phyloP scores from a whole-genome alignment of 768 basidiomycete genomes.

The Phylloporus arenicola region DNA sequence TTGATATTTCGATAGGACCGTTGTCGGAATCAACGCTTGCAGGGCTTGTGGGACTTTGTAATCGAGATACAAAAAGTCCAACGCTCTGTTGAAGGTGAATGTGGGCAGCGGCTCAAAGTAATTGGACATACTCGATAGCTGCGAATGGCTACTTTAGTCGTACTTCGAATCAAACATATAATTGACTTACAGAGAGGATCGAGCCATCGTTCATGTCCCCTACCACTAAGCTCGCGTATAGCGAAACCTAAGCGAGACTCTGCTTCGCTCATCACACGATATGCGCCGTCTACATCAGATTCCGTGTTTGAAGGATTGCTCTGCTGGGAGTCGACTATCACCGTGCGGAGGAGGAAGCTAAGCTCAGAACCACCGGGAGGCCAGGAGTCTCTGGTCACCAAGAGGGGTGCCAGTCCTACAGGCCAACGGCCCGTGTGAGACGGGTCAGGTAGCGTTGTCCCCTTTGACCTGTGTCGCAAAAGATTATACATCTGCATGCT shows the following conservation, averaged over 20 bases:
- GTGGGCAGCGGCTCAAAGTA: neutral
- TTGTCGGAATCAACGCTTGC: slow-evolving; percentile 63
- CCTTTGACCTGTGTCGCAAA: slow-evolving; percentile 18
- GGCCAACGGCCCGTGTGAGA: slow-evolving; percentile 40
- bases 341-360: slow-evolving; percentile 76
- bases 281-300: slow-evolving; percentile 30
- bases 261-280: slow-evolving; percentile 50
- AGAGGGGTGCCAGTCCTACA: slow-evolving; percentile 65
- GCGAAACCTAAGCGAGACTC: slow-evolving; percentile 80
- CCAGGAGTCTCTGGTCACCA: slow-evolving; percentile 77
- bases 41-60: slow-evolving; percentile 85
- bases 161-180: neutral
- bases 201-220: slow-evolving; percentile 70
- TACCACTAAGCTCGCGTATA: slow-evolving; percentile 65
- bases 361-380: slow-evolving; percentile 84
- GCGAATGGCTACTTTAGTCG: slow-evolving; percentile 3
- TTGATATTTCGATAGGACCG: slow-evolving; percentile 80
- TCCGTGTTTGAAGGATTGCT: slow-evolving; percentile 15
- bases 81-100: slow-evolving; percentile 46
- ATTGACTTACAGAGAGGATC: slow-evolving; percentile 70
- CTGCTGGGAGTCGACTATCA: slow-evolving; percentile 77
- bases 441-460: slow-evolving; percentile 17
- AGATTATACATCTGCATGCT: slow-evolving; percentile 25
- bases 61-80: slow-evolving; percentile 87
- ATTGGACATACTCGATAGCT: slow-evolving; percentile 21